These are phyloP conservation scores for Yarrowia deformans DNA, from an alignment of 805 yeast genomes.

Conservation along the genomic window DNA sequence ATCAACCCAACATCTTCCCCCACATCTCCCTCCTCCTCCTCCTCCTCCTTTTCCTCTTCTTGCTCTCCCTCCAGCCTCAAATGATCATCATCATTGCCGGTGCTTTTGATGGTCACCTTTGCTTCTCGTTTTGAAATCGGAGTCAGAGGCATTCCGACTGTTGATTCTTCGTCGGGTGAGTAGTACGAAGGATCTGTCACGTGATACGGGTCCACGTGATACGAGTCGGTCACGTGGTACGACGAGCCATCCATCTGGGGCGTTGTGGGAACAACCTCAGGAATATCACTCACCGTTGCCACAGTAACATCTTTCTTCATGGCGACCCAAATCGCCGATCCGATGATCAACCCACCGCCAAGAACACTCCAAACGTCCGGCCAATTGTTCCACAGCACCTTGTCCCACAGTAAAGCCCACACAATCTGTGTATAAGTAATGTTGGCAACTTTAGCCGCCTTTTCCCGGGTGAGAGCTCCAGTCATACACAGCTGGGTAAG, in stretches of 20 bases:
- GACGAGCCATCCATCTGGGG: background rate
- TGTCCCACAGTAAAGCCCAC: conserved; percentile 80
- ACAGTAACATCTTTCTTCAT: conserved; percentile 28
- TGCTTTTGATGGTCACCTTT: conserved; percentile 6
- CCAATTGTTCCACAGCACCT: conserved; percentile 70
- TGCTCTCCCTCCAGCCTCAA: background rate
- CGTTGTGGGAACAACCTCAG: conserved; percentile 3
- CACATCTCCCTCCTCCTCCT: background rate
- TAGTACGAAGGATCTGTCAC: background rate
- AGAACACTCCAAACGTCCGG: conserved; percentile 73
- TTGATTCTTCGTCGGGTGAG: conserved; percentile 7
- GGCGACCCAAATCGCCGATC: conserved; percentile 64
- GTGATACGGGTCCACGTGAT: background rate
- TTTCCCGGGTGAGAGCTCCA: conserved; percentile 81
- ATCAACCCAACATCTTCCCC: conserved; percentile 3
- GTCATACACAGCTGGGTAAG: conserved; percentile 80
- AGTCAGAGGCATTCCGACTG: conserved; percentile 11
- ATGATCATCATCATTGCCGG: conserved; percentile 10
- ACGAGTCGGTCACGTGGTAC: no score
- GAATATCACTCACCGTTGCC: background rate
- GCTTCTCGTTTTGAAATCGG: conserved; percentile 11
- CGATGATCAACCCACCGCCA: conserved; percentile 73
- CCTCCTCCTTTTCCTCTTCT: background rate
- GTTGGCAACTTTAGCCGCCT: conserved; percentile 76
- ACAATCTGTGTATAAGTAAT: conserved; percentile 79